Base-by-base conservation (phyloP, 345 rosid genomes). In the Erodium maritimum region DNA sequence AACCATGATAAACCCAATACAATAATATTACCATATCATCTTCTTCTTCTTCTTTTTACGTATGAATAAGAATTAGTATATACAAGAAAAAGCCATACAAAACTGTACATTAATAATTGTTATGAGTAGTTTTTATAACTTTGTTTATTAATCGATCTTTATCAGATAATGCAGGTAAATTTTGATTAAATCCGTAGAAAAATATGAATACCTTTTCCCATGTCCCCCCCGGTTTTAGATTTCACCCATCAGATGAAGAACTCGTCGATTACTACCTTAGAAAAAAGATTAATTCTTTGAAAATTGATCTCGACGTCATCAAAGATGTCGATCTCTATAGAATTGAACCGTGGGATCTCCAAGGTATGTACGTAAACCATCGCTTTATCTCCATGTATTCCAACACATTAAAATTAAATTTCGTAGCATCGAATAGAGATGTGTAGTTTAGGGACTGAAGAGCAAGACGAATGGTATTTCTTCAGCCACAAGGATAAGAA, bases 401-500 rank as follows among this genome's bases (percentile, higher is more conserved):
- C n/a, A n/a, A n/a, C n/a, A n/a, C n/a, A n/a, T n/a, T n/a, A n/a
- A n/a, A n/a, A n/a, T n/a, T n/a, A n/a, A n/a, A n/a, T n/a, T n/a
- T n/a, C n/a, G n/a, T n/a, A n/a, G n/a, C n/a, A 2, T 59, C 8
- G 10, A 50, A 17, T 37, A 90, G 97, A 87, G 37, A 54, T 90
- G 58, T 91, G 96, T 80, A 86, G 72, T 65, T 73, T 88, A 58
- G 98, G 95, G 63, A 83, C 73, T 17, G 95, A 88, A 63, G 98
- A 88, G 65, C 96, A 88, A 68, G 81, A 69, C 58, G 99, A 94
- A 8, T 94, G 99, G 99, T 94, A 94, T 68, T 94, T 94, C 80
- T 94, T 90, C 74, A 94, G 99, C 73, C 99, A 94, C 63, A 90
- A 90, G 65, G 97, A 94, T 66, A 94, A 87, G 82, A 94, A 94